These are phyloP conservation scores for Linum trigynum DNA, from an alignment of 345 rosid species.

Conservation along the genomic window DNA sequence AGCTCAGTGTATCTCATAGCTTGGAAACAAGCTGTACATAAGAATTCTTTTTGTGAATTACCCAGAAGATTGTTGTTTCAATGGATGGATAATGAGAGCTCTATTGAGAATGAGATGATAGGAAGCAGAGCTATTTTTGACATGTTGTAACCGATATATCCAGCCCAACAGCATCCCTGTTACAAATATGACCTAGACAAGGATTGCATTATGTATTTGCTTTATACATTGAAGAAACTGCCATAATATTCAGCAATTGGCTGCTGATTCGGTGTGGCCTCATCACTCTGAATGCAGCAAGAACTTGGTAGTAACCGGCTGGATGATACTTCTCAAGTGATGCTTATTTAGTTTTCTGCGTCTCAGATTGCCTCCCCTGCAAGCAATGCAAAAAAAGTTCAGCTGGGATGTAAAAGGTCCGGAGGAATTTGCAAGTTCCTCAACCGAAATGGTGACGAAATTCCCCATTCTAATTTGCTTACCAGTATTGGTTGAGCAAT, in stretches of 20 bases:
- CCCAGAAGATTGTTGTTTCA: background rate
- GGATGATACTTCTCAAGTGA: background rate
- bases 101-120: background rate
- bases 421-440: background rate
- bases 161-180: background rate
- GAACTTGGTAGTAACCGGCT: background rate
- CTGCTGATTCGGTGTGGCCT: background rate
- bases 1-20: slow-evolving; percentile 5
- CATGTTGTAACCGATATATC: too few relatives aligned
- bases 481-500: slow-evolving; percentile 73
- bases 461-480: slow-evolving; percentile 10
- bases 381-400: background rate
- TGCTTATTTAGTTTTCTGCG: background rate
- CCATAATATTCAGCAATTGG: background rate
- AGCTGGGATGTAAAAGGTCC: background rate
- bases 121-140: too few relatives aligned
- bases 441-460: background rate
- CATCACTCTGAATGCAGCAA: background rate
- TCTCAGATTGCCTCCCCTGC: slow-evolving; percentile 12
- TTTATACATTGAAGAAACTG: background rate
- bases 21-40: slow-evolving; percentile 26
- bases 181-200: background rate
- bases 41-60: slow-evolving; percentile 4
- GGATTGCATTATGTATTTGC: background rate
- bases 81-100: background rate